Base-by-base conservation (phyloP, 495 filamentous ascomycete species). In the Chaetomium tenue region DNA sequence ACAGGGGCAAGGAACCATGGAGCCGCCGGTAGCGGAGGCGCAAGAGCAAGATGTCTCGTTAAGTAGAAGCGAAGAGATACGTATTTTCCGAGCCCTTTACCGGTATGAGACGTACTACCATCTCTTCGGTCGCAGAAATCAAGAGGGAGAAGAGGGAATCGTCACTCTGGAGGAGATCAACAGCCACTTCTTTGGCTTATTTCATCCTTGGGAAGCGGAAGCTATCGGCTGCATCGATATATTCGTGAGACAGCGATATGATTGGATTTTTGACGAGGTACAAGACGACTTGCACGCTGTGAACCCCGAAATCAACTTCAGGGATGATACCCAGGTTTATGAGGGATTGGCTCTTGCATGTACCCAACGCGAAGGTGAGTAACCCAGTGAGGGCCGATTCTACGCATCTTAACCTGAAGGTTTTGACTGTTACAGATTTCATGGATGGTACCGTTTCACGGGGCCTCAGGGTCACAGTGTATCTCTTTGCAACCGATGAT, bases 41-140 rank as follows among this genome's bases (percentile, higher is more conserved):
- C 33, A 4, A 40, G 0, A 39, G n/a, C 37, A 16, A 39, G 55
- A 58, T 6, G 20, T n/a, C 11, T 13, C 11, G 7, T 26, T 28
- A 6, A 58, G 39, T 22, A 26, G 56, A 47, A 58, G 56, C 40
- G 56, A 58, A 16, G 56, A 58, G 23, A 47, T 58, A 26, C 56
- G 56, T 23, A 58, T 58, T 16, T 26, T 30, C 3, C 56, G 40
- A 28, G 56, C 56, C 5, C 23, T 58, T 0, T 58, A 58, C 40
- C 56, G 22, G 15, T 58, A 25, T 25, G 39, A 58, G 23, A 58
- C 56, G 0, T 58, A 46, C 23, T 11, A 46, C 15, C 39, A 58
- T 46, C 23, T 58, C 2, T 58, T 58, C 18, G 56, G 56, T 11
- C 23, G 13, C 6, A 37, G 9, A 37, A 58, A 30, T 20, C 2